phyloP scores from a whole-genome alignment of 2,329 filamentous ascomycete genomes.

The Helicocarpus griseus region DNA sequence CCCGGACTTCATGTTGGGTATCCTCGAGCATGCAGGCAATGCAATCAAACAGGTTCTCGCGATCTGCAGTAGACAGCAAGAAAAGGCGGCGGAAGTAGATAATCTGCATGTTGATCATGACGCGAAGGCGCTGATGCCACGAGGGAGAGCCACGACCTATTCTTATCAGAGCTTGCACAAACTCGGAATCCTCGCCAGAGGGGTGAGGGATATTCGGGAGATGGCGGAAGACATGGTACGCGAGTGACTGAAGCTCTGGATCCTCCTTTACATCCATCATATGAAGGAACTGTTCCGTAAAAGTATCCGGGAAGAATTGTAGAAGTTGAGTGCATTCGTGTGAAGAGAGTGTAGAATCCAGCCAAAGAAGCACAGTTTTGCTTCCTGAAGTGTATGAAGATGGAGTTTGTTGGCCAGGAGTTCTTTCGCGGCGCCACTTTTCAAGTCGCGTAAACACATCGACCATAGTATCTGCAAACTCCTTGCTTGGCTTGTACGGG shows the following conservation, averaged over 20 bases:
- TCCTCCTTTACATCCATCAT: slow-evolving; percentile 99
- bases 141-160: slow-evolving; percentile 76
- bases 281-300: slow-evolving; percentile 87
- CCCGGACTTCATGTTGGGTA: slow-evolving; percentile 82
- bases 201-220: slow-evolving; percentile 91
- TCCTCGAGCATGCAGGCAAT: slow-evolving; percentile 96
- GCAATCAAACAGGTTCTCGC: slow-evolving; percentile 73
- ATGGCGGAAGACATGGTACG: slow-evolving; percentile 95
- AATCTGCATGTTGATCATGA: slow-evolving; percentile 97
- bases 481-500: slow-evolving; percentile 68
- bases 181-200: slow-evolving; percentile 70
- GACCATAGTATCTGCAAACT: slow-evolving; percentile 62
- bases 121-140: slow-evolving; percentile 92
- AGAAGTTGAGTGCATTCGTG: slow-evolving; percentile 88
- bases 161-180: slow-evolving; percentile 76
- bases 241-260: slow-evolving; percentile 83
- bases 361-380: slow-evolving; percentile 92
- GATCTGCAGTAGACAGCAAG: slow-evolving; percentile 64
- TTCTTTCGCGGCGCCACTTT: slow-evolving; percentile 74
- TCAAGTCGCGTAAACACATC: slow-evolving; percentile 72
- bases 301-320: slow-evolving; percentile 78
- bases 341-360: slow-evolving; percentile 81
- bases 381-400: slow-evolving; percentile 91
- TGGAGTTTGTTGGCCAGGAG: slow-evolving; percentile 81
- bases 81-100: slow-evolving; percentile 97